phyloP scores from a whole-genome alignment of 177 flowering plant genomes.

The Telopea speciosissima region DNA sequence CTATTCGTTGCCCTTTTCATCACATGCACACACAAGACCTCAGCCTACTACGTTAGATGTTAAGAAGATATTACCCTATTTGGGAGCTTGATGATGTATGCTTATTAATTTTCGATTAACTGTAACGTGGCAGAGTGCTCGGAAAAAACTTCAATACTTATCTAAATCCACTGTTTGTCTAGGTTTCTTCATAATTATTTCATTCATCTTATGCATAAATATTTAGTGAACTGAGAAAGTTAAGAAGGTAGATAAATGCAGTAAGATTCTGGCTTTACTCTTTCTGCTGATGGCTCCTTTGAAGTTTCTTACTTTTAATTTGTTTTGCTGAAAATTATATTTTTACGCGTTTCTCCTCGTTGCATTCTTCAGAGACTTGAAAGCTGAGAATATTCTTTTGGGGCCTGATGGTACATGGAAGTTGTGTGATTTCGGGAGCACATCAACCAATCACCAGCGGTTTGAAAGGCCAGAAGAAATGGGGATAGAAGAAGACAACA shows the following conservation, averaged over 20 bases:
- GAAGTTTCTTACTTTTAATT: background rate
- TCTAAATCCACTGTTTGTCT: no score
- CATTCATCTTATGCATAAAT: background rate
- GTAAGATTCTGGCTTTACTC: background rate
- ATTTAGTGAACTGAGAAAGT: background rate
- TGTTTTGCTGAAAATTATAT: background rate
- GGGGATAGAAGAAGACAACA: constrained; percentile 99
- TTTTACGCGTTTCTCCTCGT: background rate
- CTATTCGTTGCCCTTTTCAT: no score
- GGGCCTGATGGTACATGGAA: constrained; percentile 91
- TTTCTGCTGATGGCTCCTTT: background rate
- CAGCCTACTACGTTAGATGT: no score
- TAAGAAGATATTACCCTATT: no score
- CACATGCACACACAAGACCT: no score
- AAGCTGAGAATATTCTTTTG: constrained; percentile 88
- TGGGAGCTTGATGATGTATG: no score
- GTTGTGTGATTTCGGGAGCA: constrained; percentile 97
- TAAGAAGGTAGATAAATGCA: background rate
- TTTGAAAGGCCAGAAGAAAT: constrained; percentile 97
- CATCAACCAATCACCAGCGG: constrained; percentile 88
- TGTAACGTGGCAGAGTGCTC: no score
- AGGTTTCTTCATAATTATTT: background rate
- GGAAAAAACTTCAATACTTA: background rate
- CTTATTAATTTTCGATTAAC: no score
- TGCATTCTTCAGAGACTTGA: constrained; percentile 65